These are phyloP conservation scores for Leucocoprinus sp. DNA, from an alignment of 768 basidiomycete species.

Conservation along the genomic window DNA sequence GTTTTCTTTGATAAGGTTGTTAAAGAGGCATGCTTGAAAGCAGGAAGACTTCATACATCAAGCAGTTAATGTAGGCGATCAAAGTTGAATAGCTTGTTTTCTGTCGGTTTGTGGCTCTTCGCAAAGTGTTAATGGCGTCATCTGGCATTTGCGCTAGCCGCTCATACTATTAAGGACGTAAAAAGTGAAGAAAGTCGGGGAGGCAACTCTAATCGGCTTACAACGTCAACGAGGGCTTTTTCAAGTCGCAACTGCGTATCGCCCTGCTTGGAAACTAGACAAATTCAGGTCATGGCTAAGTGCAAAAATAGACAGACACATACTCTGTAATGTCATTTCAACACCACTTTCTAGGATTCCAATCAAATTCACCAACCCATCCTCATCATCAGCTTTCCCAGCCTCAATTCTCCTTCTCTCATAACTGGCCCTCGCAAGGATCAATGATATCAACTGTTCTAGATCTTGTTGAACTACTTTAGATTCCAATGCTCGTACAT, in stretches of 20 bases:
- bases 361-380: constrained; percentile 44
- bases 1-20: constrained; percentile 31
- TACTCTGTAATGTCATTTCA: constrained; percentile 51
- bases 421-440: constrained; percentile 57
- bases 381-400: constrained; percentile 40
- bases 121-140: constrained; percentile 54
- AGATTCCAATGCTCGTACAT: constrained; percentile 45
- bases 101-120: constrained; percentile 55
- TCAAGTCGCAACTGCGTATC: constrained; percentile 78
- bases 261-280: constrained; percentile 51
- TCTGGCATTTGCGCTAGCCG: constrained; percentile 37
- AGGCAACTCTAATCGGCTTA: constrained; percentile 44
- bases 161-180: constrained; percentile 34
- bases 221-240: constrained; percentile 70
- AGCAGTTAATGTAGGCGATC: constrained; percentile 64
- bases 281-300: background rate
- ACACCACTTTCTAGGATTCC: constrained; percentile 58
- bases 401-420: constrained; percentile 48
- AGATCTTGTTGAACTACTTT: constrained; percentile 48
- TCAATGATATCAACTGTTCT: constrained; percentile 56
- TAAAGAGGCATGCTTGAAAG: constrained; percentile 3
- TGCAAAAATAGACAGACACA: constrained; percentile 8
- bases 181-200: background rate
- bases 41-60: constrained; percentile 46
- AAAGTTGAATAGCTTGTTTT: constrained; percentile 70